These are phyloP conservation scores for Sporothrix phasma DNA, from an alignment of 2,329 filamentous ascomycete genomes.

Conservation along the genomic window DNA sequence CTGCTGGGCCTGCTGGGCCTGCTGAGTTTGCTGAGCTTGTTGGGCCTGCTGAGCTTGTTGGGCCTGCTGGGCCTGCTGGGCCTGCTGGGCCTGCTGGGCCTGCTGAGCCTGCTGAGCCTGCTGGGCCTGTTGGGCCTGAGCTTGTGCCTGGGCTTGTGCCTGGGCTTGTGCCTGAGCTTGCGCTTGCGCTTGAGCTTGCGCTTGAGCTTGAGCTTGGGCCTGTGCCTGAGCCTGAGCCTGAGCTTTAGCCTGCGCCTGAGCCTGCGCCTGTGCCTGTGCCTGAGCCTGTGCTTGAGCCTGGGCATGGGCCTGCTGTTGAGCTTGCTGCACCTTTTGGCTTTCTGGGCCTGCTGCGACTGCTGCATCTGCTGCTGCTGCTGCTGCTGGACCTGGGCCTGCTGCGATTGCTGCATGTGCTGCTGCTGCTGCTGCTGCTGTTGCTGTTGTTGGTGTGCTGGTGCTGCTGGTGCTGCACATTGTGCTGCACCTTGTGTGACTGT, in stretches of 20 bases:
- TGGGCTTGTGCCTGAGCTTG: conserved; percentile 19
- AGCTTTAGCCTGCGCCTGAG: conserved; percentile 18
- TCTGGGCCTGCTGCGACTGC: conserved; percentile 23
- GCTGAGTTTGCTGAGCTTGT: conserved; percentile 26
- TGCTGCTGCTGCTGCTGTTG: conserved; percentile 23
- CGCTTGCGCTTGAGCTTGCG: conserved; percentile 23
- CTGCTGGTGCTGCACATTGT: conserved; percentile 11
- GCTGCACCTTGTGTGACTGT: conserved; percentile 10
- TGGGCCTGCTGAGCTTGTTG: conserved; percentile 16
- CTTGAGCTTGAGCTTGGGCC: conserved; percentile 28
- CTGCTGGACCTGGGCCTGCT: conserved; percentile 13
- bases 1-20: conserved; percentile 25
- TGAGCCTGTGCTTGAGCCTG: neutral
- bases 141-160: conserved; percentile 19
- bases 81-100: conserved; percentile 23
- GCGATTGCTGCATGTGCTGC: conserved; percentile 25
- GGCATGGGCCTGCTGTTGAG: conserved; percentile 18
- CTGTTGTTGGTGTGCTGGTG: conserved; percentile 16
- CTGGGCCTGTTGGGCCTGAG: conserved; percentile 26
- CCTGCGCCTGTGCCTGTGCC: conserved; percentile 21
- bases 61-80: conserved; percentile 23
- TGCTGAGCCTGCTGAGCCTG: conserved; percentile 22
- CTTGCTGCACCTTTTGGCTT: conserved; percentile 12
- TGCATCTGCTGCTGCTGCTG: conserved; percentile 18
- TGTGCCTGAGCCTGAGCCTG: conserved; percentile 18